Base-by-base conservation (phyloP, 1,284 basidiomycete species). In the Cryptococcus sp. region DNA sequence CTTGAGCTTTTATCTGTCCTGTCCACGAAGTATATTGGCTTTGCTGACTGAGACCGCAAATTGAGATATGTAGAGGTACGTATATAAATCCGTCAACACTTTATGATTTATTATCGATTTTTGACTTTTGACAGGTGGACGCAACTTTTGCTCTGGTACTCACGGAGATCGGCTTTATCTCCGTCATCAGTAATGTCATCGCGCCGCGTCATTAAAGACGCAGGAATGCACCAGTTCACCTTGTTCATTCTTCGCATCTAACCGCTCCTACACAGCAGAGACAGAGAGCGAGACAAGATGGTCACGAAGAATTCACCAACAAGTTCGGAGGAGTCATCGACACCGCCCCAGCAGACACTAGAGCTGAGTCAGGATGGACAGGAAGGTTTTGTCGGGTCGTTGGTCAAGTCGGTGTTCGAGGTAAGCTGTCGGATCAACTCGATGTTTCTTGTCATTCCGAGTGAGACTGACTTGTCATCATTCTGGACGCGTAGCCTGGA, bases 361-460 rank as follows among this genome's bases (percentile, higher is more conserved):
- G 42, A 45, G 11, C 16, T 19, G 42, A n/a, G 3, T 35, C 31
- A 42, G 19, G 50, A 50, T 16, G 20, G 27, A 20, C 41, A 68
- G 19, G 53, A 60, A 16, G 74, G 75, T 5, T 77, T 78, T 56
- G 45, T 76, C 15, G 63, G 60, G 0, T 59, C 67, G 50, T 61
- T 78, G 10, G 66, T 74, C 41, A 69, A 71, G 50, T 77, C 75
- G 10, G 62, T 78, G 22, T 76, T 74, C 39, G 75, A 78, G 65
- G 76, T 78, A 58, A 50, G 73, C 23, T n/a, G 19, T 22, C 20
- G 11, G 6, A 15, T 19, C n/a, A n/a, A n/a, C n/a, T n/a, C n/a
- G n/a, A n/a, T n/a, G n/a, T n/a, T n/a, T n/a, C n/a, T n/a, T 27
- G 38, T 41, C n/a, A 51, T 10, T 13, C 19, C 49, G 11, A 23